These are phyloP conservation scores for Saprolegnia diclina DNA, from an alignment of 352 stramenopile genomes.

Conservation along the genomic window DNA sequence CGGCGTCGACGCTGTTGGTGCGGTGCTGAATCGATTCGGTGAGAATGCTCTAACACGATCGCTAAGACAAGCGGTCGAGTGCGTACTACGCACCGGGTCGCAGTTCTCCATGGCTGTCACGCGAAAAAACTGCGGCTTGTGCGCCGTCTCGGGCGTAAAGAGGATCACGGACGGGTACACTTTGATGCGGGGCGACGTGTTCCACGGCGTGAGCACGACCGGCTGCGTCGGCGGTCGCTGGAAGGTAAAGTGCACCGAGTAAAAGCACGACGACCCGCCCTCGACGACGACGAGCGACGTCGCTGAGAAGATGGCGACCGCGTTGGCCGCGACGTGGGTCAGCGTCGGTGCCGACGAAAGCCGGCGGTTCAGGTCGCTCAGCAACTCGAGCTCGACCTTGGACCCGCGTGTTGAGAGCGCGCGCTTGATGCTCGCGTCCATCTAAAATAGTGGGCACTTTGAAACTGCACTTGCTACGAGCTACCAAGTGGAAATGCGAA, in stretches of 20 bases:
- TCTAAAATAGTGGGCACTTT: too few species aligned
- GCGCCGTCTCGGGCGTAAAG: constrained; percentile 19
- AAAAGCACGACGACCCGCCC: constrained; percentile 22
- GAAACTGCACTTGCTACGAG: not conserved
- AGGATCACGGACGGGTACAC: constrained; percentile 23
- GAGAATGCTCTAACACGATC: not conserved
- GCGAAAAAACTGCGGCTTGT: constrained; percentile 25
- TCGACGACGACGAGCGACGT: constrained; percentile 19
- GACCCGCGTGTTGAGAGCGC: too few species aligned
- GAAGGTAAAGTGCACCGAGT: constrained; percentile 21
- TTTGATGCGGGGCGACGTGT: not conserved
- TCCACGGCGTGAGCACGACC: constrained; percentile 17
- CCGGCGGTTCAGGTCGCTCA: not conserved
- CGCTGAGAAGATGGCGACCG: not conserved
- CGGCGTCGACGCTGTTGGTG: constrained; percentile 19
- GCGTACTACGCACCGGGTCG: not conserved
- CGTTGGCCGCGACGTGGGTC: not conserved
- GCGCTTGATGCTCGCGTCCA: too few species aligned
- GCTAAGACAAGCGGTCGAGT: not conserved
- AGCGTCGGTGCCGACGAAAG: not conserved
- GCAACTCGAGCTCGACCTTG: not conserved
- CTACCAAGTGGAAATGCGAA: not conserved
- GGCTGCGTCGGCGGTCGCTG: constrained; percentile 6
- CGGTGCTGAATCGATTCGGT: constrained; percentile 8
- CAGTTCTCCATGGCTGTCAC: constrained; percentile 18